These are phyloP conservation scores for Penicillium bovifimosum DNA, from an alignment of 495 filamentous ascomycete genomes.

Conservation along the genomic window DNA sequence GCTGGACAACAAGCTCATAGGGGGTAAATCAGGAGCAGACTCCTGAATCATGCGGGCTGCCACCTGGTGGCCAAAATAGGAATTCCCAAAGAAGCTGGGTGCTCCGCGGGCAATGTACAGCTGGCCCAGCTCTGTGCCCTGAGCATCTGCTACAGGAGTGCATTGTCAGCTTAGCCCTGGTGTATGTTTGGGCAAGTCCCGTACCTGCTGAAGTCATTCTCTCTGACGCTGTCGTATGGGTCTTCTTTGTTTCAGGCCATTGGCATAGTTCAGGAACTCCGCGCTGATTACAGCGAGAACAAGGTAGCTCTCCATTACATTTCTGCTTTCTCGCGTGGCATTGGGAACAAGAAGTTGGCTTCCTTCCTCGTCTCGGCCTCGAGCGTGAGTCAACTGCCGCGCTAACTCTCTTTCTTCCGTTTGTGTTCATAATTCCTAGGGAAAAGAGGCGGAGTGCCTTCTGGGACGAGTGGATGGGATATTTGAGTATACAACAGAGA, in stretches of 20 bases:
- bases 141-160: not conserved
- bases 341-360: conserved; percentile 14
- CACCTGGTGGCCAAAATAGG: conserved; percentile 17
- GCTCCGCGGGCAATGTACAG: conserved; percentile 14
- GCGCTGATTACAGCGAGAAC: conserved; percentile 11
- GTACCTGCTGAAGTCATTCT: conserved; percentile 7
- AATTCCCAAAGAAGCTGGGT: conserved; percentile 15
- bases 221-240: not conserved
- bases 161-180: not conserved
- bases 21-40: conserved; percentile 13
- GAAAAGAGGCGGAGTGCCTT: no score
- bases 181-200: not conserved
- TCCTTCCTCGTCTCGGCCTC: conserved; percentile 7
- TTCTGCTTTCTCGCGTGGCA: conserved; percentile 14
- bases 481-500: not conserved
- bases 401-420: not conserved
- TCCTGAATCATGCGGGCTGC: conserved; percentile 16
- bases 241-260: conserved; percentile 7
- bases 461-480: no score
- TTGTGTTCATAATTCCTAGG: not conserved
- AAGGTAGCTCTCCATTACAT: conserved; percentile 10
- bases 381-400: not conserved
- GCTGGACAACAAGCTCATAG: conserved; percentile 13
- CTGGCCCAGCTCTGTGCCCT: conserved; percentile 11
- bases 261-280: conserved; percentile 8